Base-by-base conservation (phyloP, 805 yeast species). In the Candida oleophila region DNA sequence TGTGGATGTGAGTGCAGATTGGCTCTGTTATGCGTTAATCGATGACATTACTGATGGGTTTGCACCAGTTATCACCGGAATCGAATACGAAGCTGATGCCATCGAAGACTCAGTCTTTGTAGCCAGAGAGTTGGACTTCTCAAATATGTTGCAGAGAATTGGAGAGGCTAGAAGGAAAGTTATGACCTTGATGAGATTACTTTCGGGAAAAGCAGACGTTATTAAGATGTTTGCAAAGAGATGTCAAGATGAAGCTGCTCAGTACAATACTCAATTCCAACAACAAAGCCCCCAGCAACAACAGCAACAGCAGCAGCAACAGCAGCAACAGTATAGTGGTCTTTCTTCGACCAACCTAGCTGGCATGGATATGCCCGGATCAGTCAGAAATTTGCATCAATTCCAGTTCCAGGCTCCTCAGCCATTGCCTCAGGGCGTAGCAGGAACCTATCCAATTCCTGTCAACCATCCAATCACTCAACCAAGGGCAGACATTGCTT, bases 221-320 rank as follows among this genome's bases (percentile, higher is more conserved):
- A 88, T 92, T 59, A 87, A 87, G 56, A 91, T 90, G 95, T 89
- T 92, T 72, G 94, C 96, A 34, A 92, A 92, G 64, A 78, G 98
- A 57, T 90, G 97, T 66, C 91, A 86, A 58, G 97, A 90, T 67
- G 83, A 80, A 49, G 77, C 71, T 3, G 50, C 52, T 3, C 50
- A 39, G 15, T 38, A 42, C 18, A 45, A 42, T 14, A 20, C 22
- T 12, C 18, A 35, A 48, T 45, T 33, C 37, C 28, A 18, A 25
- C 38, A 15, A n/a, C 39, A 7, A 25, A 5, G 11, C 15, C 40
- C 41, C 16, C 47, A 42, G 16, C 38, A 20, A n/a, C 18, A 35
- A 47, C 47, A 37, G 38, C 28, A 7, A 25, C 30, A 25, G 19
- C 40, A 42, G 20, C 47, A 42, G 16, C 38, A 20, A n/a, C 18